Evolutionary conservation across 495 filamentous ascomycete genomes (phyloP).

Genomic region (Cercophora scortea): DNA sequence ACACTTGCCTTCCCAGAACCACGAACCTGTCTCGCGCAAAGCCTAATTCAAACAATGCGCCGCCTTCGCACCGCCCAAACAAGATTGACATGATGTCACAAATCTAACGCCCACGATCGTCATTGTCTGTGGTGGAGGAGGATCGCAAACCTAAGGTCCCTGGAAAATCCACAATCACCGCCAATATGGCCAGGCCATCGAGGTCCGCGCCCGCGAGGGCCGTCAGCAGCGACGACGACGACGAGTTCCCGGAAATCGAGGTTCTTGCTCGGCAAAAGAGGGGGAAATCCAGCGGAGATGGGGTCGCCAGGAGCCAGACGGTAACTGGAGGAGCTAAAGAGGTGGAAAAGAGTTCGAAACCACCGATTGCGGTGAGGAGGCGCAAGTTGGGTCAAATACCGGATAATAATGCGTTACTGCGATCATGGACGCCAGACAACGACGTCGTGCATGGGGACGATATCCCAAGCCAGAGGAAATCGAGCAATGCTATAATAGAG

Average conservation of each 20-base stretch:
- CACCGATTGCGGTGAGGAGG: conserved; percentile 6
- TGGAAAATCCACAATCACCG: no score
- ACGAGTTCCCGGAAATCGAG: conserved; percentile 29
- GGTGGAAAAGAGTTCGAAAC: conserved; percentile 1
- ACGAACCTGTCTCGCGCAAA: no score
- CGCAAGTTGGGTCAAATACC: conserved; percentile 15
- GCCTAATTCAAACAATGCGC: no score
- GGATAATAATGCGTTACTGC: conserved; percentile 12
- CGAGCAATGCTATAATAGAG: neutral
- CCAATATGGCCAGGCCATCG: conserved; percentile 7
- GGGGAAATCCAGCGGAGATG: neutral
- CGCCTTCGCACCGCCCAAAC: no score
- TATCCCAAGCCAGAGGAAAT: neutral
- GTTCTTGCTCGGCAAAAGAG: conserved; percentile 21
- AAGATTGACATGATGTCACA: no score
- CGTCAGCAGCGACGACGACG: conserved; percentile 10
- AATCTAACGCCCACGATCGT: neutral
- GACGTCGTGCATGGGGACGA: neutral
- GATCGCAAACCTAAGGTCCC: neutral
- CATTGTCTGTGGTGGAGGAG: neutral
- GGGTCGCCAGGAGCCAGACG: neutral
- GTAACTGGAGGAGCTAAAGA: no score
- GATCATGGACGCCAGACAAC: conserved; percentile 16
- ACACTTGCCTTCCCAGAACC: no score
- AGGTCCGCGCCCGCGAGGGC: neutral